These are phyloP conservation scores for Picochlorum sp. DNA, from an alignment of 139 green algal genomes.

Conservation along the genomic window DNA sequence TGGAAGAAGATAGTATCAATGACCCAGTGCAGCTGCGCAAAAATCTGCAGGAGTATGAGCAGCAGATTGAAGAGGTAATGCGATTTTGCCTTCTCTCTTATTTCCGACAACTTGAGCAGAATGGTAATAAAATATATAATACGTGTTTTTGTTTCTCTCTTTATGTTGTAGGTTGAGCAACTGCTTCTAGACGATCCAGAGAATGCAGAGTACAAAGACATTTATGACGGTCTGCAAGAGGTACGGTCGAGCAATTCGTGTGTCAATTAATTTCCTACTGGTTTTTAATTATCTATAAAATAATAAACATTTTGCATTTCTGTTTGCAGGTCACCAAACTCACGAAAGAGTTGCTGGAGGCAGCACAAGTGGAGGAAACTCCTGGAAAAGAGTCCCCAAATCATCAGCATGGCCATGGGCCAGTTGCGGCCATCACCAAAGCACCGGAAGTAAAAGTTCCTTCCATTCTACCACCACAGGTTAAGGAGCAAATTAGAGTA, in stretches of 20 bases:
- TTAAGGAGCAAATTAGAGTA: slow-evolving; percentile 62
- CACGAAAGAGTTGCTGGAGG: slow-evolving; percentile 54
- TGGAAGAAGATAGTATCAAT: too few relatives aligned
- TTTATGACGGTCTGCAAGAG: slow-evolving; percentile 57
- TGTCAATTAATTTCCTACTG: not conserved
- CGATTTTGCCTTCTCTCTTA: not conserved
- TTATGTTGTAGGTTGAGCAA: slow-evolving; percentile 45
- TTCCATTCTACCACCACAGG: slow-evolving; percentile 42
- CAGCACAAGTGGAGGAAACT: slow-evolving; percentile 9
- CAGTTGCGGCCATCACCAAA: not conserved
- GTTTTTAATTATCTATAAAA: not conserved
- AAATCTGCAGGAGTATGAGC: too few relatives aligned
- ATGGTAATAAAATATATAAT: not conserved
- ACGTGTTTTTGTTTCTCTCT: not conserved
- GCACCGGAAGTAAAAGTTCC: slow-evolving; percentile 8
- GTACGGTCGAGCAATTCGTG: slow-evolving; percentile 4
- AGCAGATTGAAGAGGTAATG: too few relatives aligned
- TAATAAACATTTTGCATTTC: not conserved
- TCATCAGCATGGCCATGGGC: not conserved
- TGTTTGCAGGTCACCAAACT: slow-evolving; percentile 66
- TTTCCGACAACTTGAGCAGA: not conserved
- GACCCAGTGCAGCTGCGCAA: too few relatives aligned
- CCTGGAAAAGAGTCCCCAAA: not conserved
- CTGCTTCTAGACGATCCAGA: slow-evolving; percentile 54
- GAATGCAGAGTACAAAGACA: slow-evolving; percentile 58